Evolutionary conservation across 495 filamentous ascomycete genomes (phyloP), one percentile per base, ranked within the genome.

Genomic region (Hyaloscypha hepaticicola): DNA sequence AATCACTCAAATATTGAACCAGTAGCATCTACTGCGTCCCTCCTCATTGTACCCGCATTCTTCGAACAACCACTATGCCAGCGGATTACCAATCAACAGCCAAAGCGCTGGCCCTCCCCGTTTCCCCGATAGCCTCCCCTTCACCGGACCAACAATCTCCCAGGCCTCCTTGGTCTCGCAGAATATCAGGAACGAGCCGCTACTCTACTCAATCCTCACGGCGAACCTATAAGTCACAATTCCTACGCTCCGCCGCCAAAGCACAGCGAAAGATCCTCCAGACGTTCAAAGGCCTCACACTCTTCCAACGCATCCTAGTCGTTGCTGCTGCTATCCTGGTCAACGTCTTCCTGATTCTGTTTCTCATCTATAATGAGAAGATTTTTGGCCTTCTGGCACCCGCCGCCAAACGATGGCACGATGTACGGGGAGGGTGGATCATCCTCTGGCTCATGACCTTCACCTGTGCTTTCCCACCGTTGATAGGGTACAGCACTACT

Each of bases 401-500:
- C 14, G 74, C 86, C 27, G 92, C 92, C 3, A 77, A 85, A 67
- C 79, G 82, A 66, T 96, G 92, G 92, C 85, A 90, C 66, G 80
- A 83, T 8, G 74, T 90, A 0, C 74, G 72, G 25, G 82, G 81
- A 56, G 95, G 90, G 12, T 97, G 90, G 84, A 76, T 92, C 55
- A 82, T 96, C 24, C 77, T 96, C 25, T 97, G 91, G 87, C 70
- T 85, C 1, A 76, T 92, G 71, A 90, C 88, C 22, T 94, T 93
- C 72, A 74, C 85, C 33, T 86, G 89, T 9, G 91, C 88, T 0
- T 96, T 99, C 74, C 95, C 95, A 3, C 95, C 95, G 3, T 72
- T 97, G 64, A 89, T 99, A 69, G 95, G 95, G 8, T 97, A 96
- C 79, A 90, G 88, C 28, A 90, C 90, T 0, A 87, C 87, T 64